Evolutionary conservation across 177 flowering plant species (phyloP), one percentile per base, ranked within the genome.

Genomic region (Vitis hybrid): DNA sequence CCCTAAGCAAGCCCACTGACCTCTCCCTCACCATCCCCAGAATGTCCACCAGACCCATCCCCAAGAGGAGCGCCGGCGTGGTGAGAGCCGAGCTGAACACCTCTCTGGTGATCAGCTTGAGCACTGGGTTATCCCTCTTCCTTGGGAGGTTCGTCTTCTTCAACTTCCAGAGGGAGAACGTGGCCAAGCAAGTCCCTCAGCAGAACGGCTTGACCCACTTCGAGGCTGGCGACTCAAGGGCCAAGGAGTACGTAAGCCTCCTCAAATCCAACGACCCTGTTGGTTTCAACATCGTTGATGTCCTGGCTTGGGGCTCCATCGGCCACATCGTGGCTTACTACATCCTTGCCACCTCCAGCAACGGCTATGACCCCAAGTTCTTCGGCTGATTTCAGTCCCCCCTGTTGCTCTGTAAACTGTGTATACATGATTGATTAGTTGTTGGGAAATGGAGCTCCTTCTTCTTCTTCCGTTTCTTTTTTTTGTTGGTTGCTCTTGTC

Each of bases 251-350:
- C 67, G 96, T 94, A 0, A 91, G 97, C 76, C 78, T 94, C 40
- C 82, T 94, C 66, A 92, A 94, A 63, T 94, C 99, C 6, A 94
- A 94, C 56, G 99, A 94, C 68, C 99, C 99, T 0, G 94, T 91
- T 27, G 99, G 99, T 2, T 94, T 94, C 76, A 94, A 94, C 87
- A 87, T 94, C 60, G 98, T 94, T 1, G 99, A 95, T 66, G 97
- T 95, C 11, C 88, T 95, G 14, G 97, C 99, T 30, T 95, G 99
- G 99, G 99, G 99, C 0, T 92, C 98, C 67, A 91, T 95, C 27
- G 99, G 99, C 19, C 99, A 95, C 70, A 89, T 95, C 21, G 96
- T 93, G 2, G 99, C 99, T 51, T 95, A 95, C 80, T 95, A 95
- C 76, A 87, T 95, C 81, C 82, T 95, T 8, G 99, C 99, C 67